These are phyloP conservation scores for Mycena venus DNA, from an alignment of 768 basidiomycete species.

Conservation along the genomic window DNA sequence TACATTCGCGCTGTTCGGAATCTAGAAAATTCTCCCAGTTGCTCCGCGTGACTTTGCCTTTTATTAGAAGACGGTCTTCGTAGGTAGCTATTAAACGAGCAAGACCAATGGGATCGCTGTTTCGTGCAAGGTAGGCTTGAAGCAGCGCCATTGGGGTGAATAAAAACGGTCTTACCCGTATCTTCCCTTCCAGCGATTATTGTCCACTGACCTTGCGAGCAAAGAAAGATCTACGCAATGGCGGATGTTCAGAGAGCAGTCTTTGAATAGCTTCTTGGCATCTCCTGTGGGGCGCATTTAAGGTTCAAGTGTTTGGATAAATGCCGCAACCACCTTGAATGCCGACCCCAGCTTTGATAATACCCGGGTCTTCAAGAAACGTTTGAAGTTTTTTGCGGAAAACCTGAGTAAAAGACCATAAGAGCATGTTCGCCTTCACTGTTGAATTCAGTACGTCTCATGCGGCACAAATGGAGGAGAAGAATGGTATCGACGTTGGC, in stretches of 20 bases:
- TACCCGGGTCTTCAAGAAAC: constrained; percentile 66
- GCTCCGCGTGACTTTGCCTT: constrained; percentile 72
- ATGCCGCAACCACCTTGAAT: constrained; percentile 70
- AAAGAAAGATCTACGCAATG: constrained; percentile 79
- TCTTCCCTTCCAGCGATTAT: constrained; percentile 78
- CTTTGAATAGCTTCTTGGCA: constrained; percentile 71
- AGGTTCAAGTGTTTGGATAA: too few species aligned
- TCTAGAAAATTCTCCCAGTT: constrained; percentile 76
- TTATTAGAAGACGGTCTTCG: constrained; percentile 62
- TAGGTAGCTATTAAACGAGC: constrained; percentile 76
- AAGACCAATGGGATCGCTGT: constrained; percentile 67
- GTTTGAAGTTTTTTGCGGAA: constrained; percentile 64
- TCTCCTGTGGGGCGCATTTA: constrained; percentile 78
- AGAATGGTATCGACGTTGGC: constrained; percentile 68
- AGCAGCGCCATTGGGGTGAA: neutral
- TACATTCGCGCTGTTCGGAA: constrained; percentile 70
- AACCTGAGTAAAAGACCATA: constrained; percentile 53
- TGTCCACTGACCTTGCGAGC: constrained; percentile 79
- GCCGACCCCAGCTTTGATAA: constrained; percentile 78
- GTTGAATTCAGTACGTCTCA: constrained; percentile 66
- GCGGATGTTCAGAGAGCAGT: constrained; percentile 57
- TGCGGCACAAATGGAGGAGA: constrained; percentile 75
- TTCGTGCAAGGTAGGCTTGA: neutral
- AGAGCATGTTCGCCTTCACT: too few species aligned
- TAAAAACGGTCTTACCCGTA: constrained; percentile 51